These are phyloP conservation scores for Delitschia confertaspora DNA, from an alignment of 495 filamentous ascomycete genomes.

Conservation along the genomic window DNA sequence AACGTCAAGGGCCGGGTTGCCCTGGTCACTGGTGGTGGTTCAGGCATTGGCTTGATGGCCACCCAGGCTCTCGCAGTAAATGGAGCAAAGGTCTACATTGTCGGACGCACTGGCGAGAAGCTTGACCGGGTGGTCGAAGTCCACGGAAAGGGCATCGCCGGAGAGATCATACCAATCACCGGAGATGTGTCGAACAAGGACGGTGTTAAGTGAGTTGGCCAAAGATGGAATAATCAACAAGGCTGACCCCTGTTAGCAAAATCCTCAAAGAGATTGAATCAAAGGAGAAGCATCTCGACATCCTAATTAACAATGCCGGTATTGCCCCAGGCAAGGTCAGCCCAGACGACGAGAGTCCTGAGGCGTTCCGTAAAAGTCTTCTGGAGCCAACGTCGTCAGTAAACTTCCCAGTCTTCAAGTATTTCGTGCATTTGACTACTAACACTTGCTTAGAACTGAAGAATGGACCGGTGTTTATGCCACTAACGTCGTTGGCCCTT, in stretches of 20 bases:
- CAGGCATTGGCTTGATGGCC: conserved; percentile 32
- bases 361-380: conserved; percentile 47
- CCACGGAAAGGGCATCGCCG: conserved; percentile 40
- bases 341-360: conserved; percentile 25
- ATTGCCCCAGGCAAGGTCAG: conserved; percentile 28
- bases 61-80: conserved; percentile 53
- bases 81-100: conserved; percentile 48
- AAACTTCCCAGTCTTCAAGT: conserved; percentile 17
- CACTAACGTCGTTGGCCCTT: conserved; percentile 44
- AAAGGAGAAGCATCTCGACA: conserved; percentile 24
- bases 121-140: conserved; percentile 44
- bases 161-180: conserved; percentile 49
- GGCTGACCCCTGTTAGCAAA: conserved; percentile 5
- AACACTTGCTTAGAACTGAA: too few relatives aligned
- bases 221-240: background rate
- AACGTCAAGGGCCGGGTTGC: conserved; percentile 50
- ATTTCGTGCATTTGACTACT: background rate
- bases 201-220: conserved; percentile 26
- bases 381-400: conserved; percentile 41
- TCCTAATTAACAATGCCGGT: conserved; percentile 39
- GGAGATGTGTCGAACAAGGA: conserved; percentile 40
- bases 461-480: conserved; percentile 43
- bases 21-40: conserved; percentile 45
- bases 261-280: conserved; percentile 23
- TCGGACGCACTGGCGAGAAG: conserved; percentile 49